Evolutionary conservation across 441 rosid species (phyloP).

Genomic region (Rhodomyrtus psidioides): DNA sequence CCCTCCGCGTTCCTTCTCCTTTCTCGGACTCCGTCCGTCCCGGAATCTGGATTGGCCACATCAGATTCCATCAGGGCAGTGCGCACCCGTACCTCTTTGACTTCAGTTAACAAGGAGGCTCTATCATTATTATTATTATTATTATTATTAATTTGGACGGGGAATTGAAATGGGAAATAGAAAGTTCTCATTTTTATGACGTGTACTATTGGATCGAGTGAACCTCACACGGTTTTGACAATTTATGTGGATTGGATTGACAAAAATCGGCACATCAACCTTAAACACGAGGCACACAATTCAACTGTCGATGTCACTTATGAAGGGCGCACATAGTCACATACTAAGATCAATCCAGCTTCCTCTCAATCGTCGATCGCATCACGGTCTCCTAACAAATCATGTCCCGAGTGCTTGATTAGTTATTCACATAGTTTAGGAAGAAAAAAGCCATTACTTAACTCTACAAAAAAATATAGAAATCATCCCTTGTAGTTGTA

Average conservation of each 20-base stretch:
- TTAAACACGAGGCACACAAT: neutral
- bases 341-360: neutral
- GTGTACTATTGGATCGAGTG: neutral
- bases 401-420: neutral
- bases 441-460: neutral
- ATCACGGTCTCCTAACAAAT: neutral
- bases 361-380: neutral
- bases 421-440: neutral
- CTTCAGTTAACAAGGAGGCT: neutral
- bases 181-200: neutral
- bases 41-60: neutral
- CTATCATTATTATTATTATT: too few relatives aligned
- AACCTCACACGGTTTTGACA: neutral
- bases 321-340: neutral
- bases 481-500: too few relatives aligned
- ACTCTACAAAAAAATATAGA: neutral
- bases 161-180: too few relatives aligned
- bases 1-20: too few relatives aligned
- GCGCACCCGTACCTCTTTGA: neutral
- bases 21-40: neutral
- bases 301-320: neutral
- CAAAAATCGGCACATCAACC: neutral
- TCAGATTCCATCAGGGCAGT: neutral
- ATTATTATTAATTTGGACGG: neutral
- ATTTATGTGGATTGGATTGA: accelerated